Conservation (phyloP, 495 filamentous ascomycete species). For the Xylaria flabelliformis region DNA sequence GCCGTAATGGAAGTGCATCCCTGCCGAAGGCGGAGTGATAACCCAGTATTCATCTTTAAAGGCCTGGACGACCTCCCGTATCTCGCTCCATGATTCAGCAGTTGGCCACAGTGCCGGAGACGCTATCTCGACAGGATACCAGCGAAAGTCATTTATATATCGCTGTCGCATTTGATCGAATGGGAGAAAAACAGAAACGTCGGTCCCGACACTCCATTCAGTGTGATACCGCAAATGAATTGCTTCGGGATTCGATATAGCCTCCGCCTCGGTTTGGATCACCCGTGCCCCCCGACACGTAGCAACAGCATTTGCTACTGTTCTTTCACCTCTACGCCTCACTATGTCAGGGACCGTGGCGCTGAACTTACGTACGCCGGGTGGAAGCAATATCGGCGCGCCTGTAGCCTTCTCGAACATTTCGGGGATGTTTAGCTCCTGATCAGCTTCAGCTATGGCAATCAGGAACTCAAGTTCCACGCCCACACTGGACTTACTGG, state of each 20-base stretch:
- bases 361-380: neutral
- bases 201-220: slow-evolving; percentile 11
- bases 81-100: slow-evolving; percentile 24
- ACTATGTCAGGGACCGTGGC: no score
- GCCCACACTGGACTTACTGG: slow-evolving; percentile 28
- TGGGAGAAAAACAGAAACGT: neutral
- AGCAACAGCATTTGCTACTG: neutral
- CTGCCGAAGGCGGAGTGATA: neutral
- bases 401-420: slow-evolving; percentile 4
- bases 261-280: neutral
- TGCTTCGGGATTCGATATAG: neutral
- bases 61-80: slow-evolving; percentile 28
- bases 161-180: neutral
- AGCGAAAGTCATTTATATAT: neutral
- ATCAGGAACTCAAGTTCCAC: slow-evolving; percentile 35
- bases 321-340: neutral
- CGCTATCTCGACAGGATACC: slow-evolving; percentile 25
- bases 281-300: neutral
- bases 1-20: slow-evolving; percentile 35
- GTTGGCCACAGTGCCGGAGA: slow-evolving; percentile 33
- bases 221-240: neutral
- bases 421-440: neutral
- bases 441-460: neutral
- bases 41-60: slow-evolving; percentile 24
- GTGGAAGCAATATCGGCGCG: neutral